Conservation (phyloP, 2,329 filamentous ascomycete genomes). For the Graphilbum ipis-grandicollis region DNA sequence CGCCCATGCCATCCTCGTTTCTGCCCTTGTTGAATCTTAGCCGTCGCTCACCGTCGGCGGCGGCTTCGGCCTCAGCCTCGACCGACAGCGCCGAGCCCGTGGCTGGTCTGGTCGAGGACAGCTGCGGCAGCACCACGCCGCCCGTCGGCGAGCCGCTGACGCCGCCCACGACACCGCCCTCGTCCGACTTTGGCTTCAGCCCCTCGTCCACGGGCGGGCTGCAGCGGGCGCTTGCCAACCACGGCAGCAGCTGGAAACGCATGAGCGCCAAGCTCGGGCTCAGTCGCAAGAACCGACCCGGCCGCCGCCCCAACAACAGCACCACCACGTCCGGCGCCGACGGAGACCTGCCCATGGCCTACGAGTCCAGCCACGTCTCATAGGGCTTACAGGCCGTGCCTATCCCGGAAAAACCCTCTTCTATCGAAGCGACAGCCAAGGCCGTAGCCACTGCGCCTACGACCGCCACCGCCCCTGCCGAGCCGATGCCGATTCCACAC, state of each 20-base stretch:
- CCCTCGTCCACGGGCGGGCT: slow-evolving; percentile 34
- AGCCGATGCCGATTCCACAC: background rate
- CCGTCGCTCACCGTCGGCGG: slow-evolving; percentile 24
- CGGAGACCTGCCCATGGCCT: slow-evolving; percentile 4
- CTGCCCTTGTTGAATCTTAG: slow-evolving; percentile 23
- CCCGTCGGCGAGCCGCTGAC: slow-evolving; percentile 47
- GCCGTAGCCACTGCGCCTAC: slow-evolving; percentile 10
- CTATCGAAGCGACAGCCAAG: slow-evolving; percentile 7
- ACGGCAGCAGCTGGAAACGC: slow-evolving; percentile 46
- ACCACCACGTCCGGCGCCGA: slow-evolving; percentile 20
- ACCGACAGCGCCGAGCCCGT: slow-evolving; percentile 29
- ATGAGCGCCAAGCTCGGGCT: slow-evolving; percentile 40
- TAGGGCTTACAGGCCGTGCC: slow-evolving; percentile 42
- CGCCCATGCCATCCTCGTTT: slow-evolving; percentile 23
- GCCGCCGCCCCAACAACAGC: slow-evolving; percentile 23
- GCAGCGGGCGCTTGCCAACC: slow-evolving; percentile 34
- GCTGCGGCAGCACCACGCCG: slow-evolving; percentile 39
- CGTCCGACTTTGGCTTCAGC: slow-evolving; percentile 35
- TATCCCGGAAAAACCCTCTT: slow-evolving; percentile 17
- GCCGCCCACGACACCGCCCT: slow-evolving; percentile 55
- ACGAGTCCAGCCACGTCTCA: slow-evolving; percentile 22
- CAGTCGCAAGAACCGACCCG: slow-evolving; percentile 28
- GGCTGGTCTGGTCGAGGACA: slow-evolving; percentile 46
- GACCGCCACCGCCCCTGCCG: slow-evolving; percentile 8
- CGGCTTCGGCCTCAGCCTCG: slow-evolving; percentile 22